Evolutionary conservation across 2,329 filamentous ascomycete genomes (phyloP).

Genomic region (Byssoonygena ceratinophila): DNA sequence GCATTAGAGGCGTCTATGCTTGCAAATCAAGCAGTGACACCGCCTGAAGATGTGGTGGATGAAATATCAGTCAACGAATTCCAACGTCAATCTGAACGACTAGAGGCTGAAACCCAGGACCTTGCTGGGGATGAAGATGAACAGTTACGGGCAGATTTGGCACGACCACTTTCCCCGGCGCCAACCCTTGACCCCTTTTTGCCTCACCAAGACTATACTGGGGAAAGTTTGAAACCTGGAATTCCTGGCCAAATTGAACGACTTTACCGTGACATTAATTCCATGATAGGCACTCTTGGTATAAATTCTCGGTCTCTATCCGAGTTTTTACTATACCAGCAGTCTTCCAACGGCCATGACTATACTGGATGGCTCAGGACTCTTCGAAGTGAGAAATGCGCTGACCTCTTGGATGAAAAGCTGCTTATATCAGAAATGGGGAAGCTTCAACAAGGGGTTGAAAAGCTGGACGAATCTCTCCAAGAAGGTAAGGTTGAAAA

Average conservation of each 20-base stretch:
- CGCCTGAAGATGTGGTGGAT: conserved; percentile 20
- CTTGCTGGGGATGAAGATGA: conserved; percentile 41
- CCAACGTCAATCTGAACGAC: conserved; percentile 26
- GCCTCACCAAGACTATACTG: conserved; percentile 39
- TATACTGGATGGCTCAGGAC: conserved; percentile 40
- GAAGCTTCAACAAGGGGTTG: conserved; percentile 55
- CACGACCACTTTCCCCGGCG: conserved; percentile 34
- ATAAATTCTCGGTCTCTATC: conserved; percentile 63
- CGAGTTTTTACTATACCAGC: conserved; percentile 44
- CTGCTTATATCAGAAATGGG: conserved; percentile 70
- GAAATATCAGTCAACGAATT: conserved; percentile 24
- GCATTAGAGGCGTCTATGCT: conserved; percentile 28
- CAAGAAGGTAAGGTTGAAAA: conserved; percentile 58
- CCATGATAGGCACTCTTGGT: conserved; percentile 88
- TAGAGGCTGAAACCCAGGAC: conserved; percentile 28
- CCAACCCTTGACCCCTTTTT: conserved; percentile 40
- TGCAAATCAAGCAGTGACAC: conserved; percentile 20
- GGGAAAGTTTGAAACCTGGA: conserved; percentile 37
- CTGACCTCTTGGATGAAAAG: conserved; percentile 58
- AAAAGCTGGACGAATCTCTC: conserved; percentile 54
- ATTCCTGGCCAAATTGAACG: conserved; percentile 42
- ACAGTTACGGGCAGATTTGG: conserved; percentile 36
- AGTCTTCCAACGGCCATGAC: conserved; percentile 37
- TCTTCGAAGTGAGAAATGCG: conserved; percentile 42
- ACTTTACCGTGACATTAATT: conserved; percentile 45